Conservation (phyloP, 225 moss, liverwort and hornwort species). For the Pseudisothecium myosuroides region DNA sequence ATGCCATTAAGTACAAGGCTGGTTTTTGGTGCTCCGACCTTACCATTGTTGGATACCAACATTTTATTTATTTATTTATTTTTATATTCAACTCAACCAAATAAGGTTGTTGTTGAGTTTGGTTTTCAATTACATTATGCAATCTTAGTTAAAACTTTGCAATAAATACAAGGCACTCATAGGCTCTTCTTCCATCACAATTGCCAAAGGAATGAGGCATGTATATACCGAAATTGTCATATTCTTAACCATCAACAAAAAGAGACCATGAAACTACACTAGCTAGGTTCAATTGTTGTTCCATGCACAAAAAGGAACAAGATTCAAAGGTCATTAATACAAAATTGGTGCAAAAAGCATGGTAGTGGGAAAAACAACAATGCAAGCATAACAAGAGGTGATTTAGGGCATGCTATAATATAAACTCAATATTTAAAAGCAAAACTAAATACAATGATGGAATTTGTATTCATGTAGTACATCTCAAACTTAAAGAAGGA, state of each 20-base stretch:
- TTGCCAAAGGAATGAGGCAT: rapidly evolving
- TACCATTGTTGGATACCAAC: neutral
- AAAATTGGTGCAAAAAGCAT: neutral
- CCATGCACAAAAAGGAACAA: rapidly evolving
- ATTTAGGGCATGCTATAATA: neutral
- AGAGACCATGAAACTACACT: neutral
- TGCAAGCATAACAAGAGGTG: neutral
- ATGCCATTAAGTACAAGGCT: no score
- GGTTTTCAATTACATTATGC: neutral
- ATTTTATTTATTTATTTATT: no score
- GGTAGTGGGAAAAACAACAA: neutral
- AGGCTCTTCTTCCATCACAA: neutral
- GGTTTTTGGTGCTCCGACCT: no score
- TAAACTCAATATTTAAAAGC: neutral
- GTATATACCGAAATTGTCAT: neutral
- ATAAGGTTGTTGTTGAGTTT: neutral
- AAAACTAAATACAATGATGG: neutral
- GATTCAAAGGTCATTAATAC: neutral
- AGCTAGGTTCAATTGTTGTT: neutral
- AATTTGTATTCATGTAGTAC: rapidly evolving
- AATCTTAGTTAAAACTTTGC: neutral
- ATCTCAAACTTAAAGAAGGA: no score
- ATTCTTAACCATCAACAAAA: neutral
- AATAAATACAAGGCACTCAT: neutral
- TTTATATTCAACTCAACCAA: rapidly evolving